Evolutionary conservation across 2,329 filamentous ascomycete genomes (phyloP).

Genomic region (Ophiostoma himal-ulmi): DNA sequence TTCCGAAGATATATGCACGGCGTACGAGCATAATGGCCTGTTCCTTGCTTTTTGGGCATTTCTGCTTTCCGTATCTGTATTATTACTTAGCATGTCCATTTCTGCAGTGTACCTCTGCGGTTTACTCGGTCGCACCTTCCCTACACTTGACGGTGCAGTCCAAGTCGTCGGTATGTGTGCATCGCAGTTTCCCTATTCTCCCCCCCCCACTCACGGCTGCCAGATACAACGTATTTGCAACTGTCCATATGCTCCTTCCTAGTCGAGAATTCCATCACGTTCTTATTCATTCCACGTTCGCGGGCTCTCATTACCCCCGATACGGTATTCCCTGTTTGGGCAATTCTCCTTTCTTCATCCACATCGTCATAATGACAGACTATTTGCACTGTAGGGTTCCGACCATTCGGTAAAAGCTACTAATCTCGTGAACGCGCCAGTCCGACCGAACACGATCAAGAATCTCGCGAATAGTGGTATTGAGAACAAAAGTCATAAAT

Average conservation of each 20-base stretch:
- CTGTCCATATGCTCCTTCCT: background rate
- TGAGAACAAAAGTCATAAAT: background rate
- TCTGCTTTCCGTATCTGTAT: background rate
- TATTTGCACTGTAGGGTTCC: background rate
- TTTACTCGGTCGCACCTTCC: background rate
- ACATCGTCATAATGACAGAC: background rate
- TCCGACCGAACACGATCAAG: background rate
- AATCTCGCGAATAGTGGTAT: background rate
- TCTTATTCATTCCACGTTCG: background rate
- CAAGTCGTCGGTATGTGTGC: constrained; percentile 2
- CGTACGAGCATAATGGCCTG: background rate
- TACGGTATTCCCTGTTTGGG: background rate
- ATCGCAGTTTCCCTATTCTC: constrained; percentile 5
- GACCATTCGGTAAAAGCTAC: background rate
- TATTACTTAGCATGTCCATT: background rate
- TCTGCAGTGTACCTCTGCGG: background rate
- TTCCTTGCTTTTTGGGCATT: background rate
- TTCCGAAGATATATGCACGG: background rate
- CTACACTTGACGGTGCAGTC: background rate
- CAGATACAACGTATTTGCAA: constrained; percentile 5
- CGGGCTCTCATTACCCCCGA: background rate
- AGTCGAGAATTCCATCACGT: background rate
- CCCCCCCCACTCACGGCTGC: background rate
- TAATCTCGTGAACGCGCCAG: background rate
- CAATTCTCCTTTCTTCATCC: constrained; percentile 10